These are phyloP conservation scores for Cornus suecica DNA, from an alignment of 148 eudicot species.

Conservation along the genomic window DNA sequence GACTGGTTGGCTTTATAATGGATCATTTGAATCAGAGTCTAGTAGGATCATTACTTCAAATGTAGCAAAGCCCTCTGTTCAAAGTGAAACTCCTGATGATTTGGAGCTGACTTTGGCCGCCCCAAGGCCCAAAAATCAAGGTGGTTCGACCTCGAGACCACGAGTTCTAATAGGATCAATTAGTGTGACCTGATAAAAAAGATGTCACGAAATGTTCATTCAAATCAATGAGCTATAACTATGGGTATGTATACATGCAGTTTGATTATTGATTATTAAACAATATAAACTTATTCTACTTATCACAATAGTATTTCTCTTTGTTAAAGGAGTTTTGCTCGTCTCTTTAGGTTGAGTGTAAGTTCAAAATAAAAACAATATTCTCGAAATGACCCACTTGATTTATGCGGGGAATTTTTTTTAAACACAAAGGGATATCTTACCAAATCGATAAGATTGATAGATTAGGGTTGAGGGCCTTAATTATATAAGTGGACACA, in stretches of 20 bases:
- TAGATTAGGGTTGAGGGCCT: too few relatives aligned
- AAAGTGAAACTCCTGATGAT: constrained; percentile 23
- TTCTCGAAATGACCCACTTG: too few relatives aligned
- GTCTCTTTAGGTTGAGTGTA: too few relatives aligned
- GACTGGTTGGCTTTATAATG: constrained; percentile 10
- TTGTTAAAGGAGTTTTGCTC: too few relatives aligned
- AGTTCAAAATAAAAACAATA: too few relatives aligned
- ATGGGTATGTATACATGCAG: background rate
- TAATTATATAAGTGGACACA: too few relatives aligned
- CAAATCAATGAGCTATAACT: background rate
- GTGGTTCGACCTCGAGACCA: background rate
- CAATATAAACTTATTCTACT: too few relatives aligned
- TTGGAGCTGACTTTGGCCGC: constrained; percentile 34
- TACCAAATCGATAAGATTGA: too few relatives aligned
- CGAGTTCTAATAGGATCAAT: constrained; percentile 2
- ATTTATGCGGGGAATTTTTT: too few relatives aligned
- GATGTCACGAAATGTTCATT: background rate
- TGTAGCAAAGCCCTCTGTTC: background rate
- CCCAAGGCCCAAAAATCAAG: constrained; percentile 14
- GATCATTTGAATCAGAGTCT: constrained; percentile 9
- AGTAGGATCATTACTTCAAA: background rate
- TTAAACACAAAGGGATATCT: too few relatives aligned
- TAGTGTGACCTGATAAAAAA: constrained; percentile 13
- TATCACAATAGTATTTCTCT: too few relatives aligned
- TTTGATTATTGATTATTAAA: too few relatives aligned